Evolutionary conservation across 2,329 filamentous ascomycete genomes (phyloP).

Genomic region (Trichoderma citrinoviride): DNA sequence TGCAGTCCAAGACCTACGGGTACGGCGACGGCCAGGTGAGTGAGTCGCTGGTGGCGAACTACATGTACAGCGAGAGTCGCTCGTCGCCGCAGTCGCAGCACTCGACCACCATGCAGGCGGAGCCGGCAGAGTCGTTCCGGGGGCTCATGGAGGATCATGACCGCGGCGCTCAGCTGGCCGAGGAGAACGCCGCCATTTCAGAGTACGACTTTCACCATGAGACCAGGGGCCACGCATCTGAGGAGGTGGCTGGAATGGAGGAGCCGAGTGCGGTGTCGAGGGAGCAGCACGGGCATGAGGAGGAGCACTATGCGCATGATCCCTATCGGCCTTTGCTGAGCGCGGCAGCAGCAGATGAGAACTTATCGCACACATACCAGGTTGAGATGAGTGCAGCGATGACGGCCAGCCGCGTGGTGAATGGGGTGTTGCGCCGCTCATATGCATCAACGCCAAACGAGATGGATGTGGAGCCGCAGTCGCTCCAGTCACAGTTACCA

Average conservation of each 20-base stretch:
- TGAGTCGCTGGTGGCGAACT: not conserved
- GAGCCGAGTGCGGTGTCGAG: not conserved
- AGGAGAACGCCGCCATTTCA: not conserved
- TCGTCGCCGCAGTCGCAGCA: slow-evolving; percentile 16
- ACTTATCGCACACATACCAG: not conserved
- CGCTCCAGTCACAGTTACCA: slow-evolving; percentile 4
- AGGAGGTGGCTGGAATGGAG: not conserved
- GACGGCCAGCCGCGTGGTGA: not conserved
- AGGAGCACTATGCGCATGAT: not conserved
- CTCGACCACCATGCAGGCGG: not conserved
- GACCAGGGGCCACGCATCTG: not conserved
- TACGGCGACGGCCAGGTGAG: not conserved
- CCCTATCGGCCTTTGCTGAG: not conserved
- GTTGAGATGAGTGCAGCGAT: slow-evolving; percentile 2
- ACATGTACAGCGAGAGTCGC: slow-evolving; percentile 11
- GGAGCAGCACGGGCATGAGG: not conserved
- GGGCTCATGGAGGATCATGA: slow-evolving; percentile 8
- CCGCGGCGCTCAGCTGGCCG: not conserved
- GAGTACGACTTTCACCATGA: not conserved
- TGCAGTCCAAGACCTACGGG: slow-evolving; percentile 4
- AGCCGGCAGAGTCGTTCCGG: slow-evolving; percentile 9
- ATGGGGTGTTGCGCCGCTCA: not conserved
- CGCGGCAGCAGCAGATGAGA: not conserved
- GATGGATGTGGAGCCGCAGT: not conserved
- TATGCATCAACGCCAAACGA: not conserved